Evolutionary conservation across 2,329 filamentous ascomycete genomes (phyloP).

Genomic region (Trichoderma sp.): DNA sequence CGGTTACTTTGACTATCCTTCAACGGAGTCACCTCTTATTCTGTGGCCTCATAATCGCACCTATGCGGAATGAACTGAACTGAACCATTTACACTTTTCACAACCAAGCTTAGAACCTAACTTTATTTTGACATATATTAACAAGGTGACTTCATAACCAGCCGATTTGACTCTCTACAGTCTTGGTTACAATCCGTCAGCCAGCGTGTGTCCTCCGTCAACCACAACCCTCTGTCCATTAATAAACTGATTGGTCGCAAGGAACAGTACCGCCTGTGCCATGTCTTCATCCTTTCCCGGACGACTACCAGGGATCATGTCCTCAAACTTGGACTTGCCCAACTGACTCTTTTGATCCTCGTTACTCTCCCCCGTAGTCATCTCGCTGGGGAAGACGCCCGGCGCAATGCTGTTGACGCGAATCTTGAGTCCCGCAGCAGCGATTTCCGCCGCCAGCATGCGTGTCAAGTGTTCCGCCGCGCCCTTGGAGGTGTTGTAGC

Average conservation of each 20-base stretch:
- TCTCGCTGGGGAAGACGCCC: constrained; percentile 68
- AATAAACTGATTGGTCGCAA: constrained; percentile 43
- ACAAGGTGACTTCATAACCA: background rate
- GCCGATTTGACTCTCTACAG: background rate
- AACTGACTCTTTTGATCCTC: constrained; percentile 57
- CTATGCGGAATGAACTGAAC: background rate
- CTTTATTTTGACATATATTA: background rate
- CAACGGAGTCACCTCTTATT: fast-evolving
- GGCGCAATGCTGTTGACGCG: constrained; percentile 74
- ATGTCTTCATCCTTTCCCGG: constrained; percentile 71
- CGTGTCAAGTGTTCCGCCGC: constrained; percentile 62
- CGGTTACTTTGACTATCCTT: background rate
- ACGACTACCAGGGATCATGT: constrained; percentile 59
- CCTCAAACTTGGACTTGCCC: constrained; percentile 50
- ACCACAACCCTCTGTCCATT: constrained; percentile 44
- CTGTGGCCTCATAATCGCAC: background rate
- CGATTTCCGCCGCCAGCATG: constrained; percentile 61
- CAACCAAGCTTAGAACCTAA: fast-evolving
- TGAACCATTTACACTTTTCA: background rate
- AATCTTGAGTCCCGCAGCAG: constrained; percentile 56
- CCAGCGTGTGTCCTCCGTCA: constrained; percentile 44
- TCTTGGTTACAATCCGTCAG: constrained; percentile 28
- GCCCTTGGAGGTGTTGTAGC: constrained; percentile 63
- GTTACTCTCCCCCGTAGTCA: constrained; percentile 55
- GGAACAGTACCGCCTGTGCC: constrained; percentile 62